Evolutionary conservation across 225 moss, liverwort and hornwort genomes (phyloP).

Genomic region (Marchantia polymorpha): DNA sequence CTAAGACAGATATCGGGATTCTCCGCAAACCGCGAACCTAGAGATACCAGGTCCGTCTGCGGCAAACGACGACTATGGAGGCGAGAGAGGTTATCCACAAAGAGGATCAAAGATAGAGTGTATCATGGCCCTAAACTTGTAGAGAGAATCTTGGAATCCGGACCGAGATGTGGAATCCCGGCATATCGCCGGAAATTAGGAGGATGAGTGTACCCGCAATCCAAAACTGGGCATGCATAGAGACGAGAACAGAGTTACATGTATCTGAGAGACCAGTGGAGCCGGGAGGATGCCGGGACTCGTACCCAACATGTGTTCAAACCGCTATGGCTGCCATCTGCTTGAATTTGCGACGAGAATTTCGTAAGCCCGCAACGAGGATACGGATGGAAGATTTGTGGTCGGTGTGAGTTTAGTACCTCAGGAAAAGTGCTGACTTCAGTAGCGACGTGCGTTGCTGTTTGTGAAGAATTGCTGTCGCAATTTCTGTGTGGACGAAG

Average conservation of each 20-base stretch:
- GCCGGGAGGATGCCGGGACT: not conserved
- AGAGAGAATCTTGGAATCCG: not conserved
- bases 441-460: not conserved
- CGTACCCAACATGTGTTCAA: not conserved
- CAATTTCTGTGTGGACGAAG: not conserved
- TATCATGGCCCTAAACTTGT: not conserved
- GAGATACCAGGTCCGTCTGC: too few relatives aligned
- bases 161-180: not conserved
- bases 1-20: too few relatives aligned
- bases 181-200: conserved; percentile 11
- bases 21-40: too few relatives aligned
- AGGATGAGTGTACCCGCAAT: not conserved
- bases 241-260: not conserved
- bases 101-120: not conserved
- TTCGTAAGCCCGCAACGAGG: not conserved
- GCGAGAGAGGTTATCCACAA: not conserved
- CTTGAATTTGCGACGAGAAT: not conserved
- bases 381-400: not conserved
- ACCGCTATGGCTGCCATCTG: conserved; percentile 1
- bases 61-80: too few relatives aligned
- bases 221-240: not conserved
- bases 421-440: not conserved
- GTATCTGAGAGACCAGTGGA: not conserved
- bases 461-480: not conserved
- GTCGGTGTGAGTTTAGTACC: not conserved